These are phyloP conservation scores for Penicillium egyptiacum DNA, from an alignment of 495 filamentous ascomycete genomes.

Conservation along the genomic window DNA sequence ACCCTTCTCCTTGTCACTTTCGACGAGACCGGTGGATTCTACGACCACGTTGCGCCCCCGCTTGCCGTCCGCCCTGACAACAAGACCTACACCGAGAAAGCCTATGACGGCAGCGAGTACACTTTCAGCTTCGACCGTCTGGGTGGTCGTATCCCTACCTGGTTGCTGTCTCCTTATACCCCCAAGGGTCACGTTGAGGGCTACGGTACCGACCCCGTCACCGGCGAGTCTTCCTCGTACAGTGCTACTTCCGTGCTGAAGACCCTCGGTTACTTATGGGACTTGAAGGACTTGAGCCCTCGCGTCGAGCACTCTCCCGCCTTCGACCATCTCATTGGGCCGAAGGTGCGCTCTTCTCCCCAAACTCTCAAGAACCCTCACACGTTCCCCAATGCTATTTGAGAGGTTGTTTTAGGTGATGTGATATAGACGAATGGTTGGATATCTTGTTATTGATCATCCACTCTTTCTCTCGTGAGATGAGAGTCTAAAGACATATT, in stretches of 20 bases:
- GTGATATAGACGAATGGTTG: neutral
- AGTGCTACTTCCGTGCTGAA: constrained; percentile 45
- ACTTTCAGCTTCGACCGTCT: constrained; percentile 53
- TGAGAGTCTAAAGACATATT: neutral
- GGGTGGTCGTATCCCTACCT: constrained; percentile 53
- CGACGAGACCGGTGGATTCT: constrained; percentile 54
- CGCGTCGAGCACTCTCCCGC: constrained; percentile 44
- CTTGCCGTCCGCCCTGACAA: constrained; percentile 44
- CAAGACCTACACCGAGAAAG: constrained; percentile 47
- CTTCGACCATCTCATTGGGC: constrained; percentile 47
- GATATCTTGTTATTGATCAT: neutral
- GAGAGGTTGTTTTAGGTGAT: neutral
- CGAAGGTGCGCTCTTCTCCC: constrained; percentile 19
- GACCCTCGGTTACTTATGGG: constrained; percentile 49
- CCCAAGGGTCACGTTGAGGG: constrained; percentile 46
- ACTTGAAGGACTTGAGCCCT: constrained; percentile 44
- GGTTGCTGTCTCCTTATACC: constrained; percentile 52
- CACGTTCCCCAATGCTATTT: constrained; percentile 26
- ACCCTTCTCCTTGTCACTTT: constrained; percentile 52
- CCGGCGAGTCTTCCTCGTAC: constrained; percentile 39
- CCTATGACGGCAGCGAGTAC: constrained; percentile 40
- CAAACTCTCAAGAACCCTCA: constrained; percentile 23
- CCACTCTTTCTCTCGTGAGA: neutral
- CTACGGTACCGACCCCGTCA: constrained; percentile 37
- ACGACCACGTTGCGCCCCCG: constrained; percentile 53